Evolutionary conservation across 2,329 filamentous ascomycete species (phyloP), one percentile per base, ranked within the genome.

Genomic region (Sclerotiophoma versabilis): DNA sequence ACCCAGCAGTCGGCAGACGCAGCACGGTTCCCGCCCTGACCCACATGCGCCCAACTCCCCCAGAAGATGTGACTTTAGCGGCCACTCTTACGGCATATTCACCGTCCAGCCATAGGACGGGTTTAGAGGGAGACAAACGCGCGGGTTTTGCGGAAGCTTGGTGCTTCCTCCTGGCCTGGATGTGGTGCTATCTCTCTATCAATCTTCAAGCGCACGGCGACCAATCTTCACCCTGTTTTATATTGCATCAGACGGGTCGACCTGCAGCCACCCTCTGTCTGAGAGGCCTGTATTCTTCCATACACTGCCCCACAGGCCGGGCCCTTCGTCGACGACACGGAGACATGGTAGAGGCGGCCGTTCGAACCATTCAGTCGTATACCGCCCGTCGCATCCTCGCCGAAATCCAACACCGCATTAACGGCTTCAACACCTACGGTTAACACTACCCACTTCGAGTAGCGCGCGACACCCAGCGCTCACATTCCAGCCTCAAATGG

Each of bases 341-440:
- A 56, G 53, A 70, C 64, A 75, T 75, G 72, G 68, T 73, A 73
- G 65, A 60, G 65, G 69, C 64, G 64, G 65, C 59, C 44, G 59
- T 58, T 45, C 57, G 59, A 60, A 57, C 47, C 59, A 67, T 66
- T 62, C 69, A 72, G 65, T 69, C 70, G 68, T 70, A 73, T 62
- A 68, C 70, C 66, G 64, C 72, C 62, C 74, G 74, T 68, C 73
- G 71, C 68, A 73, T 76, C 62, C 59, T 71, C 66, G 66, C 71
- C 62, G 73, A 74, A 64, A 67, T 70, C 60, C 69, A 74, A 61
- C 67, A 68, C 56, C 73, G 74, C 70, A 72, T 76, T 61, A 76
- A 76, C 74, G 73, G 74, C 60, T 76, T 75, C 70, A 75, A 76
- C 64, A 72, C 68, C 30, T 76, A 76, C 72, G 73, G 74, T 49